A percentile compares a stretch with the other conserved stretches of the same genome.
phyloP scores from a whole-genome alignment of 192 early-diverging fungal genomes.

The Lobosporangium transversale region DNA sequence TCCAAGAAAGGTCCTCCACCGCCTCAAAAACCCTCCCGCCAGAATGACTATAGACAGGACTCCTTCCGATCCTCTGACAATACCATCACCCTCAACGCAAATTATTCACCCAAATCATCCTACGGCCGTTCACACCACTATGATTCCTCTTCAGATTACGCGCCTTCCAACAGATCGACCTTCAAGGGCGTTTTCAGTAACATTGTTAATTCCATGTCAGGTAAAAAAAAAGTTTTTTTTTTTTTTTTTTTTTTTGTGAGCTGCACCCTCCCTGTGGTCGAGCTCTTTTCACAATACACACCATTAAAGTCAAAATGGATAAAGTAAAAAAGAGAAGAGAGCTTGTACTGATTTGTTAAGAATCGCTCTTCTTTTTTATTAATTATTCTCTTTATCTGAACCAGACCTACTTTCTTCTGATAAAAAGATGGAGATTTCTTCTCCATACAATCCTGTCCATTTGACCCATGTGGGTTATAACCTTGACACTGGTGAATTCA shows the following conservation, averaged over 20 bases:
- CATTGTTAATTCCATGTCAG: constrained; percentile 62
- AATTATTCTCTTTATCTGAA: not conserved
- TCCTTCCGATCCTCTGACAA: constrained; percentile 31
- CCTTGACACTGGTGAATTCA: constrained; percentile 94
- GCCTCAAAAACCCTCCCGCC: constrained; percentile 43
- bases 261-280: too few species aligned
- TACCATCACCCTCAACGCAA: constrained; percentile 25
- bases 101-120: constrained; percentile 34
- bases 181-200: constrained; percentile 68
- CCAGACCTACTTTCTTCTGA: constrained; percentile 67
- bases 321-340: too few species aligned
- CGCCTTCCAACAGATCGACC: constrained; percentile 50
- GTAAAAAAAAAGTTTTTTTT: too few species aligned
- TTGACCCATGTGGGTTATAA: constrained; percentile 98
- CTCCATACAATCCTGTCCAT: constrained; percentile 96
- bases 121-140: constrained; percentile 39
- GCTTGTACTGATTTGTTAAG: too few species aligned
- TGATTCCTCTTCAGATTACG: constrained; percentile 33
- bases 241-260: too few species aligned
- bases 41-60: constrained; percentile 38
- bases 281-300: too few species aligned
- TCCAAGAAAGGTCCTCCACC: constrained; percentile 50
- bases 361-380: too few species aligned
- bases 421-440: constrained; percentile 90
- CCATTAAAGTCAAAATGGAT: too few species aligned